These are phyloP conservation scores for Hydnum rufescens DNA, from an alignment of 768 basidiomycete genomes.

Conservation along the genomic window DNA sequence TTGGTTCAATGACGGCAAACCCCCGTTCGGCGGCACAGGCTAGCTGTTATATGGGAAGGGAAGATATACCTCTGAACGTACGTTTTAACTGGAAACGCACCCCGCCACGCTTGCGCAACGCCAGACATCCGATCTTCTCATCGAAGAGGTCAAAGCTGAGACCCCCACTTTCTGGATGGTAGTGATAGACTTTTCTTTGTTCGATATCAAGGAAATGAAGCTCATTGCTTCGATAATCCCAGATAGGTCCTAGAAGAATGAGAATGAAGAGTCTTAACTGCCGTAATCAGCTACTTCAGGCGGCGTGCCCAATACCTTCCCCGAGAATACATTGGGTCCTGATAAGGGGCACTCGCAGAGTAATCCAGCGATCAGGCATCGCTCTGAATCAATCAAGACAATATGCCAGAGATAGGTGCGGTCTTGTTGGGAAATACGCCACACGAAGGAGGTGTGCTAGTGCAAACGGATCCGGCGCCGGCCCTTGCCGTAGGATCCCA, in stretches of 20 bases:
- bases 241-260: constrained; percentile 32
- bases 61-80: not conserved
- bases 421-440: too few species aligned
- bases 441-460: too few species aligned
- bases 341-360: constrained; percentile 25
- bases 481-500: too few species aligned
- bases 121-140: constrained; percentile 38
- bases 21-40: constrained; percentile 40
- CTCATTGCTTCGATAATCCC: constrained; percentile 31
- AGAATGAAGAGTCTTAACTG: not conserved
- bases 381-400: too few species aligned
- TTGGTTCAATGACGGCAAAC: constrained; percentile 29
- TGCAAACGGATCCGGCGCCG: too few species aligned
- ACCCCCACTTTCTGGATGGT: constrained; percentile 12
- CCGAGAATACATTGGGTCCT: constrained; percentile 36
- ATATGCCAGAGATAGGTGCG: too few species aligned
- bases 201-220: constrained; percentile 54
- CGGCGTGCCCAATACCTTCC: constrained; percentile 28
- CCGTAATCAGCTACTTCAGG: not conserved
- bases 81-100: constrained; percentile 18
- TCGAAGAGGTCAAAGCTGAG: constrained; percentile 30
- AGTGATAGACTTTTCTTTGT: constrained; percentile 27
- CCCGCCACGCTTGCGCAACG: constrained; percentile 29
- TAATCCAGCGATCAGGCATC: too few species aligned
- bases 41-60: too few species aligned